Conservation (phyloP, 2,329 filamentous ascomycete genomes). For the Pseudogymnoascus sp. region DNA sequence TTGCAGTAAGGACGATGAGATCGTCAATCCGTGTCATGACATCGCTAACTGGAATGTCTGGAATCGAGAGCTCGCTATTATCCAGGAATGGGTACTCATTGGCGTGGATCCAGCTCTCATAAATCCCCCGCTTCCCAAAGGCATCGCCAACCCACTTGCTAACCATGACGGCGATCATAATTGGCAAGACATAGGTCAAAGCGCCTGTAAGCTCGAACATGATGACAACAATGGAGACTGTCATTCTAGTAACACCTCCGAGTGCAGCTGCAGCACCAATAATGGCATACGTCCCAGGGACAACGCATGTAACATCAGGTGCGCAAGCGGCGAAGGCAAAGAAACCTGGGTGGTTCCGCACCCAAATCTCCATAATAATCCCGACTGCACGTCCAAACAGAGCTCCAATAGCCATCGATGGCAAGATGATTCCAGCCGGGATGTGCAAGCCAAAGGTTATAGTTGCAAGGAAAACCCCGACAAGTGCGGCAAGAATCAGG, state of each 20-base stretch:
- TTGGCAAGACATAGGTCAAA: conserved; percentile 90
- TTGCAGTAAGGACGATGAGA: conserved; percentile 77
- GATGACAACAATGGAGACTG: conserved; percentile 96
- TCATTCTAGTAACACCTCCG: conserved; percentile 90
- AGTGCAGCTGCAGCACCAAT: conserved; percentile 93
- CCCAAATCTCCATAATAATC: conserved; percentile 83
- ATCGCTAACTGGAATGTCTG: conserved; percentile 77
- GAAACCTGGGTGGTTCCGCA: conserved; percentile 68
- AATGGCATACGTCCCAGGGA: conserved; percentile 92
- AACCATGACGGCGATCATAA: conserved; percentile 98
- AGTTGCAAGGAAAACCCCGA: conserved; percentile 79
- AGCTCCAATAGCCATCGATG: conserved; percentile 92
- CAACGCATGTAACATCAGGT: conserved; percentile 81
- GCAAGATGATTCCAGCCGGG: conserved; percentile 89
- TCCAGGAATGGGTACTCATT: conserved; percentile 95
- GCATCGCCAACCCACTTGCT: conserved; percentile 98
- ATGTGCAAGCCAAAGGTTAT: conserved; percentile 93
- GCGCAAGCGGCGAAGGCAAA: conserved; percentile 75
- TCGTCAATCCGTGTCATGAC: conserved; percentile 94
- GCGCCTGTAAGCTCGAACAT: conserved; percentile 98
- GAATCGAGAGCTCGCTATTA: conserved; percentile 69
- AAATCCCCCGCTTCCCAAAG: conserved; percentile 87
- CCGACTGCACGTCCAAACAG: conserved; percentile 84
- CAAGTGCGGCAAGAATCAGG: conserved; percentile 70
- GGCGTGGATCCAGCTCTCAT: conserved; percentile 96